Percentiles rank a stretch among this genome's conserved stretches.
Evolutionary conservation across 2,329 filamentous ascomycete genomes (phyloP).

Genomic region (Colletotrichum neosansevieriae): DNA sequence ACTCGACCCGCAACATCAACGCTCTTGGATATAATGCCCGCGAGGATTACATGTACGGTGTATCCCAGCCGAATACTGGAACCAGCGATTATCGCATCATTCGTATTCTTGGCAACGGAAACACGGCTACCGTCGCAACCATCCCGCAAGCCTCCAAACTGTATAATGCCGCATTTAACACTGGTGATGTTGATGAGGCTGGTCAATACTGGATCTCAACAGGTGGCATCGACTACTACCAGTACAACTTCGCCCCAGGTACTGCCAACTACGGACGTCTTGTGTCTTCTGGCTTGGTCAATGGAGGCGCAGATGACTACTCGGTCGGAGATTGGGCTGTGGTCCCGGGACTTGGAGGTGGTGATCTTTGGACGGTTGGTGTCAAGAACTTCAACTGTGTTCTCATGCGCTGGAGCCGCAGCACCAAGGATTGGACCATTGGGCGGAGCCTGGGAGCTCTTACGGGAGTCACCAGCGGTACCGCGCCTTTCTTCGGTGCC

Average conservation of each 20-base stretch:
- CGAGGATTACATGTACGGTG: constrained; percentile 44
- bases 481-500: constrained; percentile 37
- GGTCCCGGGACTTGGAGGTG: constrained; percentile 38
- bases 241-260: constrained; percentile 42
- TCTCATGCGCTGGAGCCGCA: constrained; percentile 40
- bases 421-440: constrained; percentile 23
- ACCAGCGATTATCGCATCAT: constrained; percentile 30
- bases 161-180: constrained; percentile 7
- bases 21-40: constrained; percentile 44
- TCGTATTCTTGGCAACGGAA: constrained; percentile 43
- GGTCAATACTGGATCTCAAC: constrained; percentile 40
- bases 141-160: constrained; percentile 13
- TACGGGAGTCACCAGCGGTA: constrained; percentile 14
- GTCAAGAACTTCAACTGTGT: constrained; percentile 11
- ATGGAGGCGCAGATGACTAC: constrained; percentile 5
- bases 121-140: constrained; percentile 16
- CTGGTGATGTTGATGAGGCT: constrained; percentile 44
- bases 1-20: constrained; percentile 39
- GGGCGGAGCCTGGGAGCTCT: constrained; percentile 36
- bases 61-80: constrained; percentile 7
- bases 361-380: constrained; percentile 41
- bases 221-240: constrained; percentile 36
- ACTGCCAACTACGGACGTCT: constrained; percentile 39
- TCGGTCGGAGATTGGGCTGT: constrained; percentile 42
- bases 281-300: constrained; percentile 13